Conservation (phyloP, 176 grass and related monocot genomes). For the Phoenix roebelenii region DNA sequence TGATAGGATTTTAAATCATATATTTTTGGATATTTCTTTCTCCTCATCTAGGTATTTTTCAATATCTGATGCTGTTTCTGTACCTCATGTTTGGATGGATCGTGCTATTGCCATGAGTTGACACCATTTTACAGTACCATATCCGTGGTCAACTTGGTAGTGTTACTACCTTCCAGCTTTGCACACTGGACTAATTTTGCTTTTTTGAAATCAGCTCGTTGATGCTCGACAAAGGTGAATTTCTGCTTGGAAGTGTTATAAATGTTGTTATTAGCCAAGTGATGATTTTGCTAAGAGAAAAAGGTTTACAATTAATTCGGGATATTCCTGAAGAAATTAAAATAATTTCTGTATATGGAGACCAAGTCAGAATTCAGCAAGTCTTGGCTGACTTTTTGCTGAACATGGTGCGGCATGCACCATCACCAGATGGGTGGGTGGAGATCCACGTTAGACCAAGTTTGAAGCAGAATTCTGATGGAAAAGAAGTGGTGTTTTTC, state of each 20-base stretch:
- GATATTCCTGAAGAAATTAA: conserved; percentile 98
- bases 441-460: conserved; percentile 88
- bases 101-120: no score
- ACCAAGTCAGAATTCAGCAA: conserved; percentile 93
- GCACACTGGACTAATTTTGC: neutral
- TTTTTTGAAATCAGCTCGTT: conserved; percentile 53
- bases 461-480: conserved; percentile 57
- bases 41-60: no score
- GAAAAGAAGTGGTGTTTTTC: conserved; percentile 45
- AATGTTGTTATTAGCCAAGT: conserved; percentile 95
- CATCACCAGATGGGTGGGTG: conserved; percentile 70
- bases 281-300: conserved; percentile 88
- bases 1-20: no score
- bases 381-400: conserved; percentile 84
- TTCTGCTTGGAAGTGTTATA: conserved; percentile 68
- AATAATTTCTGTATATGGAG: conserved; percentile 58
- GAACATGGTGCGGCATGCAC: conserved; percentile 71
- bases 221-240: conserved; percentile 72
- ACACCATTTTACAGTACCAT: no score
- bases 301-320: conserved; percentile 75
- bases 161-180: no score
- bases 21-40: no score
- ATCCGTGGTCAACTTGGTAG: no score
- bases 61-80: no score
- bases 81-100: no score